Conservation (phyloP, 2,329 filamentous ascomycete genomes). For the Diplodia seriata region DNA sequence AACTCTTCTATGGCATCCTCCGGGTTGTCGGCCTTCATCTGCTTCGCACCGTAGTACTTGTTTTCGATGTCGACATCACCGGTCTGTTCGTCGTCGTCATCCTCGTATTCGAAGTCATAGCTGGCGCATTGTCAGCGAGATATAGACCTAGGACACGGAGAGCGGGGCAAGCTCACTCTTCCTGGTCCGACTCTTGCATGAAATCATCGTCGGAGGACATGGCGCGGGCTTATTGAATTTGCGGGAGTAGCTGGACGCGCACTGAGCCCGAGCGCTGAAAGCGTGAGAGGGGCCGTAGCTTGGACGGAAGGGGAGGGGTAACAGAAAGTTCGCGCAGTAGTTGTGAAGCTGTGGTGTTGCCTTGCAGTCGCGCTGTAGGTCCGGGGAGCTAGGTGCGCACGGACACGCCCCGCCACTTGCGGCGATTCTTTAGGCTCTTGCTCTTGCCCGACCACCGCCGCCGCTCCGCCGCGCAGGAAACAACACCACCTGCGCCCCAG, state of each 20-base stretch:
- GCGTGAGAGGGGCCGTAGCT: too few species aligned
- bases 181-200: slow-evolving; percentile 89
- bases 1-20: slow-evolving; percentile 92
- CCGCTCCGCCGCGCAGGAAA: background rate
- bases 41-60: slow-evolving; percentile 99
- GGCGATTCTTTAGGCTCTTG: slow-evolving; percentile 3
- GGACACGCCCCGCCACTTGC: background rate
- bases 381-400: slow-evolving; percentile 5
- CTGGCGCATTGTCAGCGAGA: slow-evolving; percentile 53
- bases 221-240: slow-evolving; percentile 37
- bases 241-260: background rate
- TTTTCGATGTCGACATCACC: slow-evolving; percentile 97
- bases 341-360: slow-evolving; percentile 1
- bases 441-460: background rate
- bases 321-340: background rate
- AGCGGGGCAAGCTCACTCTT: slow-evolving; percentile 66
- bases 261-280: background rate
- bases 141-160: background rate
- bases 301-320: background rate
- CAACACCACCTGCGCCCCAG: background rate
- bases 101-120: slow-evolving; percentile 98
- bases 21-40: slow-evolving; percentile 86
- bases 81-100: slow-evolving; percentile 85
- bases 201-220: slow-evolving; percentile 91
- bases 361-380: background rate